Percentiles rank a stretch among this genome's conserved stretches.
Conservation (phyloP, 306 rosid species). For the Medicago lupulina region DNA sequence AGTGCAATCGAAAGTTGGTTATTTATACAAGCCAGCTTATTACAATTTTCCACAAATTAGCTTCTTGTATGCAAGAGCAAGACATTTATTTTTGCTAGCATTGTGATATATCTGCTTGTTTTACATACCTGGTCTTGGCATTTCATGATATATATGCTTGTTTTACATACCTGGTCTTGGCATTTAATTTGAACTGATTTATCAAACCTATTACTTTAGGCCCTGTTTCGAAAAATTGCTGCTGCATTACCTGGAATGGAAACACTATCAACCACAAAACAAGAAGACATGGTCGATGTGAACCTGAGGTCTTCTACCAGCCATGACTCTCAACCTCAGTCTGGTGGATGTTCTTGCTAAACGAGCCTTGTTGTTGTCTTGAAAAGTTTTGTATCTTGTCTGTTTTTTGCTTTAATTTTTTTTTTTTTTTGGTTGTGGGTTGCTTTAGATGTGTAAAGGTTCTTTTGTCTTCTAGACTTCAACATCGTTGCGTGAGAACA, state of each 20-base stretch:
- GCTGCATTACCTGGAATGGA: constrained; percentile 97
- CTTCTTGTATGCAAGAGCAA: constrained; percentile 23
- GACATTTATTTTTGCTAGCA: constrained; percentile 27
- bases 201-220: constrained; percentile 53
- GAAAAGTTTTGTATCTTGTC: constrained; percentile 47
- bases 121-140: background rate
- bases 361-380: constrained; percentile 24
- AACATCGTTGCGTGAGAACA: constrained; percentile 36
- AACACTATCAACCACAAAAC: constrained; percentile 81
- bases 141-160: background rate
- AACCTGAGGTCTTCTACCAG: constrained; percentile 73
- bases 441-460: constrained; percentile 52
- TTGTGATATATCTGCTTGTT: constrained; percentile 8
- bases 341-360: constrained; percentile 79
- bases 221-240: constrained; percentile 87
- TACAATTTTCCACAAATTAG: background rate
- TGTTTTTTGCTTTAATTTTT: constrained; percentile 10
- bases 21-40: constrained; percentile 21
- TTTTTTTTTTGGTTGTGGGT: constrained; percentile 44
- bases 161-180: background rate
- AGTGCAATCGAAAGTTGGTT: constrained; percentile 13
- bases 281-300: constrained; percentile 94
- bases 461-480: constrained; percentile 48
- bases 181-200: constrained; percentile 34
- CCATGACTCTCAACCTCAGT: constrained; percentile 60